These are phyloP conservation scores for Penicillium waksmanii DNA, from an alignment of 495 filamentous ascomycete genomes.

Conservation along the genomic window DNA sequence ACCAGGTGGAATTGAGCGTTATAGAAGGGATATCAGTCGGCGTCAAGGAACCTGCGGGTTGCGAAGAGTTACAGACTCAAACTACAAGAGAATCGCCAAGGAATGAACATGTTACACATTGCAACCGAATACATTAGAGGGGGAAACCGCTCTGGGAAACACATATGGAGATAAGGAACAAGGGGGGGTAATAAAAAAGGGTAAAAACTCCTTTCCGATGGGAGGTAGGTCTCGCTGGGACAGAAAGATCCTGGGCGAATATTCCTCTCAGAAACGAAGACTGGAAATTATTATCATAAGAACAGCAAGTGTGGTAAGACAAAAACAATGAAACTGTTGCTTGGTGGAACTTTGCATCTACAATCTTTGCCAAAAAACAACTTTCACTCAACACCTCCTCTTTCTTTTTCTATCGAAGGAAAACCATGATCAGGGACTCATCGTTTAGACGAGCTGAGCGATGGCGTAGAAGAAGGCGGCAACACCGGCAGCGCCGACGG, in stretches of 20 bases:
- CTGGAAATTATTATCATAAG: conserved; percentile 53
- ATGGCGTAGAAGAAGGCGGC: conserved; percentile 49
- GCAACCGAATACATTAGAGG: conserved; percentile 34
- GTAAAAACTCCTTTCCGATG: conserved; percentile 31
- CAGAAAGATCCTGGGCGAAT: conserved; percentile 33
- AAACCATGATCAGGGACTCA: conserved; percentile 1
- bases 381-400: conserved; percentile 5
- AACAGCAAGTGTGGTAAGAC: conserved; percentile 39
- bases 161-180: conserved; percentile 21
- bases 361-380: conserved; percentile 24
- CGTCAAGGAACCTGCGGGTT: no score
- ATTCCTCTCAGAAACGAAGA: conserved; percentile 42
- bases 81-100: not conserved
- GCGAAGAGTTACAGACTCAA: not conserved
- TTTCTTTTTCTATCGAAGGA: not conserved
- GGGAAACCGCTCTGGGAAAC: conserved; percentile 18
- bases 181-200: conserved; percentile 23
- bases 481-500: conserved; percentile 47
- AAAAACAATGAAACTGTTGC: conserved; percentile 39
- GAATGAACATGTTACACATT: conserved; percentile 9
- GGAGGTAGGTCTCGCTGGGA: conserved; percentile 28
- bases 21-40: no score
- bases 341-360: conserved; percentile 40
- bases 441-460: conserved; percentile 51
- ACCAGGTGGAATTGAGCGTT: not conserved